phyloP scores from a whole-genome alignment of 768 basidiomycete species.

The Boletus rufocinnamomeus region DNA sequence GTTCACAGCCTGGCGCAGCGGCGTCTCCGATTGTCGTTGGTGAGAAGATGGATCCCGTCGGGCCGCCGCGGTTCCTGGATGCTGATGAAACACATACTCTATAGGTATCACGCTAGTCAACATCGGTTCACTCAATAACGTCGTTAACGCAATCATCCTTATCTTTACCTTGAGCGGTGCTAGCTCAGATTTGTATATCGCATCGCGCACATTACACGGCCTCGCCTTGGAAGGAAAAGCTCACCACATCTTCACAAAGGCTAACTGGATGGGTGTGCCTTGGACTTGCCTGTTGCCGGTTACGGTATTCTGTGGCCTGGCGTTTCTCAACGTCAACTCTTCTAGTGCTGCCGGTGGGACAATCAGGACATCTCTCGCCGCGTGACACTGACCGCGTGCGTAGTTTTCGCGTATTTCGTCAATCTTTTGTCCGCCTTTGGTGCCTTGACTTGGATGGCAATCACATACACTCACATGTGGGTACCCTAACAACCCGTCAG shows the following conservation, averaged over 20 bases:
- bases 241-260: slow-evolving; percentile 44
- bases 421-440: slow-evolving; percentile 42
- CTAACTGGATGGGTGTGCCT: slow-evolving; percentile 52
- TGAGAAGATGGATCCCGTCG: slow-evolving; percentile 37
- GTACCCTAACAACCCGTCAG: slow-evolving; percentile 17
- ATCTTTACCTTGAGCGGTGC: slow-evolving; percentile 66
- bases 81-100: not conserved
- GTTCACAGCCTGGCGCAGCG: slow-evolving; percentile 47
- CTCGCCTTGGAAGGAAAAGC: slow-evolving; percentile 55
- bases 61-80: not conserved
- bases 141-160: slow-evolving; percentile 55
- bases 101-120: slow-evolving; percentile 40
- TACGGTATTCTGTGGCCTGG: slow-evolving; percentile 54
- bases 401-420: slow-evolving; percentile 41
- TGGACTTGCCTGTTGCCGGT: slow-evolving; percentile 39
- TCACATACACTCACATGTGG: slow-evolving; percentile 62
- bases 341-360: slow-evolving; percentile 52
- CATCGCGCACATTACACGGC: slow-evolving; percentile 54
- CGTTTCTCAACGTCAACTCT: slow-evolving; percentile 59
- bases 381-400: not conserved
- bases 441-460: slow-evolving; percentile 43
- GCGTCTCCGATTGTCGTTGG: slow-evolving; percentile 68
- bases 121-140: slow-evolving; percentile 58
- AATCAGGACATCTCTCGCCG: not conserved
- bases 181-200: slow-evolving; percentile 64